Evolutionary conservation across 805 yeast species (phyloP), one percentile per base, ranked within the genome.

Genomic region (Metschnikowia borealis): DNA sequence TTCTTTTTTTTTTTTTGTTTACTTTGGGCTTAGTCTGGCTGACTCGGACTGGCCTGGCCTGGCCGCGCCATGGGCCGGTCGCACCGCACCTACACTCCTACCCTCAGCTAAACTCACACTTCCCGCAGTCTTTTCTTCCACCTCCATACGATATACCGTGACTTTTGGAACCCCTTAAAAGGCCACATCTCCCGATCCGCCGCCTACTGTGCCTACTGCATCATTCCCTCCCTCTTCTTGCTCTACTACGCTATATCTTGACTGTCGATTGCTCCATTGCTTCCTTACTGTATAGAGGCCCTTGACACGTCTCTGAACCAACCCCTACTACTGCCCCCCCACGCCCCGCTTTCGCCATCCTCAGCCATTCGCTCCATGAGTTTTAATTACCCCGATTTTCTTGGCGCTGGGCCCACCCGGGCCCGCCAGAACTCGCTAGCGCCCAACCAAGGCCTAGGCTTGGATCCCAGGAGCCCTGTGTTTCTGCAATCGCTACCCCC

Each of bases 351-450:
- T 13, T 20, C n/a, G 38, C 38, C 14, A 14, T 11, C 7, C 14
- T 10, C 8, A n/a, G 38, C 18, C 11, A 20, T 6, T 14, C 14
- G 10, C 18, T 26, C n/a, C 15, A 67, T 67, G 70, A 63, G 59
- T 55, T 62, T 69, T 53, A 64, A 67, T 45, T 68, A 69, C 57
- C 73, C 74, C 41, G 71, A 70, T 46, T 68, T 70, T 54, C 61
- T 70, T 7, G 37, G 45, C 34, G 7, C 46, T 3, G 31, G 23
- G 10, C 15, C 48, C 10, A 20, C 45, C 33, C n/a, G 41, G 13
- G 14, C 31, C 33, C 48, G 42, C 39, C 50, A 41, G 20, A 36
- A 42, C 42, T 47, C 38, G 17, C 40, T 40, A 18, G 29, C 35
- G 39, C 49, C 47, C 14, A 43, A 47, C 36, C 49, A 35, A 31